These are phyloP conservation scores for Phlebopus sp. DNA, from an alignment of 1,284 basidiomycete species.

Conservation along the genomic window DNA sequence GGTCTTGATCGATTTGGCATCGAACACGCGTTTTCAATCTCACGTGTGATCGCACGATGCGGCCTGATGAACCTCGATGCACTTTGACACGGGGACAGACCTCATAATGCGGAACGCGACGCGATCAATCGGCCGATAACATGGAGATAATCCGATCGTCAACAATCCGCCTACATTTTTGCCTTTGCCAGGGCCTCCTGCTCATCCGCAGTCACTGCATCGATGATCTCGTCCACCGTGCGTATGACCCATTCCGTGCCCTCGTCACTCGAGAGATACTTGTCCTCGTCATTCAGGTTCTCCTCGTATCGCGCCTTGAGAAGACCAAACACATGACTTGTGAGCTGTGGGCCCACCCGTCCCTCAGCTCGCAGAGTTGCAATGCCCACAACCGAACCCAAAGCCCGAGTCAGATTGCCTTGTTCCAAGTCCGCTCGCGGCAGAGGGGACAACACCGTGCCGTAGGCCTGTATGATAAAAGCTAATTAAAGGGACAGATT, in stretches of 20 bases:
- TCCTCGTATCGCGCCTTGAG: slow-evolving; percentile 73
- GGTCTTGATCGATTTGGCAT: slow-evolving; percentile 18
- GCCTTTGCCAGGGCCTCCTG: slow-evolving; percentile 41
- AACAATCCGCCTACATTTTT: slow-evolving; percentile 52
- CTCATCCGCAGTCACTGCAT: slow-evolving; percentile 58
- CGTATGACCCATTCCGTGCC: slow-evolving; percentile 91
- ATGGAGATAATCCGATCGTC: slow-evolving; percentile 21
- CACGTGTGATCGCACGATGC: slow-evolving; percentile 37
- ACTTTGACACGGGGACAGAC: slow-evolving; percentile 13
- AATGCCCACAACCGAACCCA: slow-evolving; percentile 88
- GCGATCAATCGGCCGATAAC: slow-evolving; percentile 33
- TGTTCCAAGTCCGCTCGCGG: slow-evolving; percentile 63
- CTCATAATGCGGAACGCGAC: slow-evolving; percentile 17
- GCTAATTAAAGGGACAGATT: slow-evolving; percentile 45
- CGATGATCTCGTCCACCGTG: slow-evolving; percentile 79
- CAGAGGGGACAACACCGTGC: slow-evolving; percentile 78
- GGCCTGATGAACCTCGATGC: too few relatives aligned
- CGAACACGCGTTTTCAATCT: slow-evolving; percentile 30
- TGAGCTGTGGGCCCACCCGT: slow-evolving; percentile 88
- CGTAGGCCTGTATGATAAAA: slow-evolving; percentile 94
- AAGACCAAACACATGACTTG: slow-evolving; percentile 90
- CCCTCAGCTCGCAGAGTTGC: slow-evolving; percentile 89
- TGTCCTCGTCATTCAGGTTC: slow-evolving; percentile 69
- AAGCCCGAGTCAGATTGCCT: slow-evolving; percentile 81
- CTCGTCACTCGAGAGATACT: slow-evolving; percentile 86